A percentile compares a stretch with the other conserved stretches of the same genome.
phyloP scores from a whole-genome alignment of 306 rosid genomes.

The Vigna angularis region DNA sequence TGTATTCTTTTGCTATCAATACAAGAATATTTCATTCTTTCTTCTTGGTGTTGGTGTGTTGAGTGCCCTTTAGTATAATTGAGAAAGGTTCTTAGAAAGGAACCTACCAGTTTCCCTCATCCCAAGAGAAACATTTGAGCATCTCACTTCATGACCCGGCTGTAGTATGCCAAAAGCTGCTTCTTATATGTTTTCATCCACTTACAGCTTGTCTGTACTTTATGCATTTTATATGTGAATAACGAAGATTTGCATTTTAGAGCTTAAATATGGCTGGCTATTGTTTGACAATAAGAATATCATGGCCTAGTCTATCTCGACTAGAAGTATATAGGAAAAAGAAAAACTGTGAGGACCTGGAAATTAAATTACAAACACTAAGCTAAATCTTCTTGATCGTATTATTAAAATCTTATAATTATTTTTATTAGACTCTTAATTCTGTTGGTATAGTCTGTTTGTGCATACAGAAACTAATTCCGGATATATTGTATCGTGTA shows the following conservation, averaged over 20 bases:
- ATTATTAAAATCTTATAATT: conserved; percentile 2
- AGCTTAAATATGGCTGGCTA: conserved; percentile 3
- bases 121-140: not conserved
- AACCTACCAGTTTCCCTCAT: too few relatives aligned
- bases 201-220: not conserved
- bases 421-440: not conserved
- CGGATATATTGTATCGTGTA: conserved; percentile 9
- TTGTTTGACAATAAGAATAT: not conserved
- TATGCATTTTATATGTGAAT: not conserved
- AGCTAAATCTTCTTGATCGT: not conserved
- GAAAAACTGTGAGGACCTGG: not conserved
- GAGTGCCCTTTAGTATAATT: too few relatives aligned
- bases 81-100: too few relatives aligned
- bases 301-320: conserved; percentile 1
- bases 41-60: too few relatives aligned
- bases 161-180: not conserved
- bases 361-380: not conserved
- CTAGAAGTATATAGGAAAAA: not conserved
- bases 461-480: conserved; percentile 18
- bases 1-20: too few relatives aligned
- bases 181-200: not conserved
- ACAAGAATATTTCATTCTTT: too few relatives aligned
- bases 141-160: not conserved
- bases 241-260: not conserved
- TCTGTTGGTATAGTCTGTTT: too few relatives aligned